Conservation (phyloP, 257 asterid genomes). For the Forsythia viridissima region DNA sequence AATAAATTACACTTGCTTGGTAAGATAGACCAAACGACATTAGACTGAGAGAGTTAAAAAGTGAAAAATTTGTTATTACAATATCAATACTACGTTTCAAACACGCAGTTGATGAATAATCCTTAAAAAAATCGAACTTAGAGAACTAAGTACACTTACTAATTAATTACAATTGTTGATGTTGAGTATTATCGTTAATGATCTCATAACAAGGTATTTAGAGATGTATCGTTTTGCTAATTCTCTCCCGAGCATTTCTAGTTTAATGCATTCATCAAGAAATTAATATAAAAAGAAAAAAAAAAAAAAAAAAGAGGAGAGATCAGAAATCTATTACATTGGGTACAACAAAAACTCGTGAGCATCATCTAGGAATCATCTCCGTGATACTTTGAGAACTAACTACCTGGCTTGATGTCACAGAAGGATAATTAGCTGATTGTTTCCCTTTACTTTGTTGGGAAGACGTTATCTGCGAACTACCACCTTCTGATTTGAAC, state of each 20-base stretch:
- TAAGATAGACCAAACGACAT: no score
- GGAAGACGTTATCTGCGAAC: constrained; percentile 36
- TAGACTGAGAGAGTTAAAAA: no score
- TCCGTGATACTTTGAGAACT: constrained; percentile 33
- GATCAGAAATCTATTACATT: not conserved
- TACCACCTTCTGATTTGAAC: constrained; percentile 22
- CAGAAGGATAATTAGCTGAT: constrained; percentile 20
- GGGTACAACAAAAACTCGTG: not conserved
- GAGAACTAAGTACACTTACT: no score
- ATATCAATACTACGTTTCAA: no score
- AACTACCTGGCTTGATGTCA: constrained; percentile 31
- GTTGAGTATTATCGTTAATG: no score
- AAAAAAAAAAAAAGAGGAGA: not conserved
- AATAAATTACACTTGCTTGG: no score
- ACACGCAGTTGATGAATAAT: no score
- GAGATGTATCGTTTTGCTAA: not conserved
- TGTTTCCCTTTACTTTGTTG: constrained; percentile 34
- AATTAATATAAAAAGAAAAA: not conserved
- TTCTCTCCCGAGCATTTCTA: not conserved
- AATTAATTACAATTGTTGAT: no score
- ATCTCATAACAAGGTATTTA: not conserved
- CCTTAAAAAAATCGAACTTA: no score
- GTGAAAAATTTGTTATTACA: no score
- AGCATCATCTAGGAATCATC: constrained; percentile 65
- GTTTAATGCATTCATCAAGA: not conserved